A percentile compares a stretch with the other conserved stretches of the same genome.
Conservation (phyloP, 2,329 filamentous ascomycete genomes). For the Teratosphaeria destructans region DNA sequence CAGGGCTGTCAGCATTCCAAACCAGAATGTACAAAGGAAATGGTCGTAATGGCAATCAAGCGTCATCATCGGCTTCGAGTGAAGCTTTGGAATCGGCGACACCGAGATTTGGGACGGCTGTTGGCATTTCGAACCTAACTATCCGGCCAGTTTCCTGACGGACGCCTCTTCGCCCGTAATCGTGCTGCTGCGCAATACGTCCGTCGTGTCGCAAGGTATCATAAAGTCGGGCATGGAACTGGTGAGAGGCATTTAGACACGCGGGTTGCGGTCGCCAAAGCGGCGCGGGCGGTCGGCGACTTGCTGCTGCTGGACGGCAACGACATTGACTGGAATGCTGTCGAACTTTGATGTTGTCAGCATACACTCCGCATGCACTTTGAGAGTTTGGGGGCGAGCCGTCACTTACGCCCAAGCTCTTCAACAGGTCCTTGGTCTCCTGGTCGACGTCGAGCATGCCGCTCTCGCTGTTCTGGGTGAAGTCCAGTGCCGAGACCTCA, state of each 20-base stretch:
- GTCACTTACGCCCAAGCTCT: slow-evolving; percentile 89
- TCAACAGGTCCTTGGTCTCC: slow-evolving; percentile 98
- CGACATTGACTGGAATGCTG: slow-evolving; percentile 91
- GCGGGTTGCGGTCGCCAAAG: slow-evolving; percentile 54
- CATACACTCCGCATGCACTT: background rate
- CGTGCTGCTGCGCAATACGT: background rate
- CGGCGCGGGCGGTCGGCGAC: slow-evolving; percentile 69
- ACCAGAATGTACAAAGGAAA: background rate
- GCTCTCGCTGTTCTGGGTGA: slow-evolving; percentile 84
- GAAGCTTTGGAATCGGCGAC: slow-evolving; percentile 66
- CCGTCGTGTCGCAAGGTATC: background rate
- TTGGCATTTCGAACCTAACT: background rate
- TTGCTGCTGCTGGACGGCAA: slow-evolving; percentile 82
- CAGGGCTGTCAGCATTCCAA: background rate
- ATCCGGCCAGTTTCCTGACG: background rate
- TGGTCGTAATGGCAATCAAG: slow-evolving; percentile 74
- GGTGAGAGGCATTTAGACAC: background rate
- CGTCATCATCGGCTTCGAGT: slow-evolving; percentile 52
- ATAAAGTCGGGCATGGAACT: background rate
- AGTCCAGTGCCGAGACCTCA: slow-evolving; percentile 97
- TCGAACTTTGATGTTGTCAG: slow-evolving; percentile 62
- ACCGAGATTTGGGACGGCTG: slow-evolving; percentile 51
- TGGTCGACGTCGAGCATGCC: slow-evolving; percentile 89
- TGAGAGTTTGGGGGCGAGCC: background rate
- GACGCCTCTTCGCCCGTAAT: background rate